phyloP scores from a whole-genome alignment of 768 basidiomycete genomes.

The Suillus americanus region DNA sequence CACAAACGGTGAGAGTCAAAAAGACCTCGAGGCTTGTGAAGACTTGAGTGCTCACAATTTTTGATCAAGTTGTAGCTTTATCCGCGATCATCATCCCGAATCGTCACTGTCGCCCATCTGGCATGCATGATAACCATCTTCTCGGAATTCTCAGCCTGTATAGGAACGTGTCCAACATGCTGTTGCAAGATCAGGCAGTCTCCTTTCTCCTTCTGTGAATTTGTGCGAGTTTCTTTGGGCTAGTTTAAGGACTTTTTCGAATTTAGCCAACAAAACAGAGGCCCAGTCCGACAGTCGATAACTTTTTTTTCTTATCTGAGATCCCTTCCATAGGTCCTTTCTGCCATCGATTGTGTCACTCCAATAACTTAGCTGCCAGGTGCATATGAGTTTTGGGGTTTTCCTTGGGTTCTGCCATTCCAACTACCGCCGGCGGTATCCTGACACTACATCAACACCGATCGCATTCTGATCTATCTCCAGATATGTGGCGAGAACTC shows the following conservation, averaged over 20 bases:
- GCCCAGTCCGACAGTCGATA: background rate
- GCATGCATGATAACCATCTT: background rate
- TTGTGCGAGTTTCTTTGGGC: background rate
- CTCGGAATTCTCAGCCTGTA: background rate
- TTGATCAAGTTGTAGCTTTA: background rate
- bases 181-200: conserved; percentile 1
- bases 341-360: background rate
- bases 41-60: background rate
- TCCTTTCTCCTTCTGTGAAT: conserved; percentile 3
- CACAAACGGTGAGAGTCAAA: background rate
- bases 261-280: conserved; percentile 5
- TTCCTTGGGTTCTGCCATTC: background rate
- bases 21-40: conserved; percentile 3
- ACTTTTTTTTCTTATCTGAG: conserved; percentile 5
- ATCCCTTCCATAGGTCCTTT: conserved; percentile 4
- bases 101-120: background rate
- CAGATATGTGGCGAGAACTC: background rate
- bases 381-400: background rate
- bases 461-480: conserved; percentile 1
- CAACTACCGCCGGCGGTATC: background rate
- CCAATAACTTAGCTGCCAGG: background rate
- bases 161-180: conserved; percentile 4
- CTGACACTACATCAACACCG: background rate
- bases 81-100: background rate
- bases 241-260: conserved; percentile 2